These are phyloP conservation scores for Diaporthe velutina DNA, from an alignment of 2,329 filamentous ascomycete genomes.

Conservation along the genomic window DNA sequence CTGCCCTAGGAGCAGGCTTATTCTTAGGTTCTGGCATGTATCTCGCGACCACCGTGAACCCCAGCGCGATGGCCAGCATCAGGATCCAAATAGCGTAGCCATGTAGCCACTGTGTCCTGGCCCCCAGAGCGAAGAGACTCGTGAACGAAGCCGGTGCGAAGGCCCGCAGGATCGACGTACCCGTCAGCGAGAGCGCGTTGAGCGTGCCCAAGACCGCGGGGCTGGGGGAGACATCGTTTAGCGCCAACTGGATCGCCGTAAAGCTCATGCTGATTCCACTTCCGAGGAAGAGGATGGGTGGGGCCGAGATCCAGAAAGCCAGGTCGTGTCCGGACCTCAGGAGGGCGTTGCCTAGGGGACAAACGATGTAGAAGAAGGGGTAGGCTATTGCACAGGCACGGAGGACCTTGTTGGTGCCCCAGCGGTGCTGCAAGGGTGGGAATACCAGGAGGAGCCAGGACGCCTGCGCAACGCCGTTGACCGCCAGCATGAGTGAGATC, in stretches of 20 bases:
- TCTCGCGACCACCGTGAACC: conserved; percentile 48
- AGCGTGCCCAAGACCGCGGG: conserved; percentile 76
- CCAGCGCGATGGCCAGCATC: conserved; percentile 55
- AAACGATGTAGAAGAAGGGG: conserved; percentile 72
- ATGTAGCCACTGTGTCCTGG: conserved; percentile 69
- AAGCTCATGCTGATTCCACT: conserved; percentile 77
- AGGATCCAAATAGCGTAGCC: conserved; percentile 78
- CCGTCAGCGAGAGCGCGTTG: conserved; percentile 76
- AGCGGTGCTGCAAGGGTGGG: conserved; percentile 73
- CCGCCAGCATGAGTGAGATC: conserved; percentile 76
- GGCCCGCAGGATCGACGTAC: conserved; percentile 72
- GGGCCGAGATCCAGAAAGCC: conserved; percentile 69
- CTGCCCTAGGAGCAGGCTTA: neutral
- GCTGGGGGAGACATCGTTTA: conserved; percentile 81
- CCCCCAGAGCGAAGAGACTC: conserved; percentile 76
- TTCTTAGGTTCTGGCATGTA: conserved; percentile 53
- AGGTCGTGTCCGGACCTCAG: conserved; percentile 58
- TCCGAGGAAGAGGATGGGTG: conserved; percentile 63
- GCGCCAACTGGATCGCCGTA: conserved; percentile 77
- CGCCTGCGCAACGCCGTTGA: conserved; percentile 76
- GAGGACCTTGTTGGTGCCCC: conserved; percentile 77
- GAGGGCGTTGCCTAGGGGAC: conserved; percentile 69
- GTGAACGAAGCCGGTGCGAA: conserved; percentile 76
- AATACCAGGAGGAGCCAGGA: conserved; percentile 80
- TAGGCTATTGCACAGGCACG: conserved; percentile 69